These are phyloP conservation scores for Phyllosticta citribraziliensis DNA, from an alignment of 2,329 filamentous ascomycete species.

Conservation along the genomic window DNA sequence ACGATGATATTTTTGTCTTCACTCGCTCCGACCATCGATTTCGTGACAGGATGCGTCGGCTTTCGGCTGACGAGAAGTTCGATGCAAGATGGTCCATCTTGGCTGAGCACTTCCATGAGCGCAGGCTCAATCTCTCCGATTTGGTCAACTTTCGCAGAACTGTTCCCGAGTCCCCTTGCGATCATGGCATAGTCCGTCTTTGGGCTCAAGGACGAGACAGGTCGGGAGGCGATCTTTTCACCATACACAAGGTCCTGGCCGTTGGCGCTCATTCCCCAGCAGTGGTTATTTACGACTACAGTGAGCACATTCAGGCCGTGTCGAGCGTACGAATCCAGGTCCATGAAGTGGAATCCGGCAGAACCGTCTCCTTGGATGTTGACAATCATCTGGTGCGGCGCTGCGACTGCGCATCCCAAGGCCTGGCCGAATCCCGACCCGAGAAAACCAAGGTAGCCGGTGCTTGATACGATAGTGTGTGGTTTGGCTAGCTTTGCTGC, in stretches of 20 bases:
- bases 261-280: conserved; percentile 37
- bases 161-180: conserved; percentile 30
- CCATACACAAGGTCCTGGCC: conserved; percentile 38
- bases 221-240: conserved; percentile 20
- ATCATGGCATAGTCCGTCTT: conserved; percentile 32
- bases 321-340: conserved; percentile 36
- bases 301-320: conserved; percentile 33
- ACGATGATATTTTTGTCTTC: conserved; percentile 35
- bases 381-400: conserved; percentile 28
- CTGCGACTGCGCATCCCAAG: conserved; percentile 31
- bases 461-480: conserved; percentile 19
- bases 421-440: conserved; percentile 39
- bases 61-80: conserved; percentile 33
- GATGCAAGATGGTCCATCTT: conserved; percentile 25
- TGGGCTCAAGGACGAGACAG: conserved; percentile 22
- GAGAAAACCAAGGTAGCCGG: conserved; percentile 36
- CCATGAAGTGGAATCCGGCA: conserved; percentile 38
- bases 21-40: conserved; percentile 35
- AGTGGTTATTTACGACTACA: conserved; percentile 35
- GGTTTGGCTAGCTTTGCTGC: conserved; percentile 8
- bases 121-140: conserved; percentile 16
- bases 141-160: conserved; percentile 18
- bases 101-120: conserved; percentile 23
- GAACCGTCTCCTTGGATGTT: conserved; percentile 38
- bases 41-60: conserved; percentile 26